phyloP scores from a whole-genome alignment of 805 yeast genomes.

The Sugiyamaella boreocaroliniensis region DNA sequence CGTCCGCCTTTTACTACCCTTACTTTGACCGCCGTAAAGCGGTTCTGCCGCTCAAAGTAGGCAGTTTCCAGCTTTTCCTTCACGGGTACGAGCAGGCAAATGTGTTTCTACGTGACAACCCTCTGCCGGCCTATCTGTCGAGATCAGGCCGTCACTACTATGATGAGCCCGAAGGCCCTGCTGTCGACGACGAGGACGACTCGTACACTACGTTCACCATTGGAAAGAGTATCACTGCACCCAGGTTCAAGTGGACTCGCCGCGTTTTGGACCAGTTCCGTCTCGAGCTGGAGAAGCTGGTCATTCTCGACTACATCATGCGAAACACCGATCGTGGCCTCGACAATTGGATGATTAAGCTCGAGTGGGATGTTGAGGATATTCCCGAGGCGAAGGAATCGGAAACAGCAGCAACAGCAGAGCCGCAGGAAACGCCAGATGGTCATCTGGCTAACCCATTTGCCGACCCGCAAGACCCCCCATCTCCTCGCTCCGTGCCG shows the following conservation, averaged over 20 bases:
- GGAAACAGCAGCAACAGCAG: background rate
- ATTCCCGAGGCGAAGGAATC: background rate
- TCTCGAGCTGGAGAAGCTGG: slow-evolving; percentile 59
- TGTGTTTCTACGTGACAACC: slow-evolving; percentile 48
- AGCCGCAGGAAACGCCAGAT: background rate
- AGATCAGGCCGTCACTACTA: background rate
- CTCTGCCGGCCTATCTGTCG: slow-evolving; percentile 39
- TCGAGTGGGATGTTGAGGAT: slow-evolving; percentile 36
- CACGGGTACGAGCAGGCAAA: slow-evolving; percentile 55
- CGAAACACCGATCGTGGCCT: slow-evolving; percentile 69
- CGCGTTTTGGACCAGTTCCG: slow-evolving; percentile 45
- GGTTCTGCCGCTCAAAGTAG: slow-evolving; percentile 43
- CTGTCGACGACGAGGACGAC: slow-evolving; percentile 7
- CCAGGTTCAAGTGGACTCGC: slow-evolving; percentile 48
- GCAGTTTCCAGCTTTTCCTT: slow-evolving; percentile 61
- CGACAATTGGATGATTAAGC: slow-evolving; percentile 71
- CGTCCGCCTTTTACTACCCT: slow-evolving; percentile 47
- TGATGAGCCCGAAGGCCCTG: background rate
- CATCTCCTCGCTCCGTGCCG: slow-evolving; percentile 8
- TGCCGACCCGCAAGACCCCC: background rate
- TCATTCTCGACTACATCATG: slow-evolving; percentile 63
- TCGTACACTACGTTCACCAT: background rate
- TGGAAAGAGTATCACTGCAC: background rate
- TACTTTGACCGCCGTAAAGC: slow-evolving; percentile 38
- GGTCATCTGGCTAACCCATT: background rate